Conservation (phyloP, 768 basidiomycete genomes). For the Russula ochroleuca region DNA sequence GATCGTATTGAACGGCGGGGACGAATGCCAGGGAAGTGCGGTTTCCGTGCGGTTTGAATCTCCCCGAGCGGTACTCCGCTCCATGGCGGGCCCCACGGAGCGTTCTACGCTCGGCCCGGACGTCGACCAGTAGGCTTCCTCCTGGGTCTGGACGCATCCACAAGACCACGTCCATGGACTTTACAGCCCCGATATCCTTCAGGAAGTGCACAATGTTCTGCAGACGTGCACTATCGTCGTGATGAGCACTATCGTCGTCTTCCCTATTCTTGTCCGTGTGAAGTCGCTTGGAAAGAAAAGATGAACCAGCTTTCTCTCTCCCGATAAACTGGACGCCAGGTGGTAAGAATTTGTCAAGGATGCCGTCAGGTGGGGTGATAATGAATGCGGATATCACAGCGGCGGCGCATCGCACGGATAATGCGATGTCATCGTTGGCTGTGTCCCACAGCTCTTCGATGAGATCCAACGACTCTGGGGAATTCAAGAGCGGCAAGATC, state of each 20-base stretch:
- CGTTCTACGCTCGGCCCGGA: too few relatives aligned
- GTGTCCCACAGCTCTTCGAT: background rate
- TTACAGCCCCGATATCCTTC: background rate
- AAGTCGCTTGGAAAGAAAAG: background rate
- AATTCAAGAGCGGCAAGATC: background rate
- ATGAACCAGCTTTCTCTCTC: background rate
- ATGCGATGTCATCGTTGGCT: background rate
- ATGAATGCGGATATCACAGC: background rate
- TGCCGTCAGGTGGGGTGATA: background rate
- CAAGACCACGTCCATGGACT: background rate
- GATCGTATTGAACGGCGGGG: background rate
- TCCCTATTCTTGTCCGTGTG: background rate
- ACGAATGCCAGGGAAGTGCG: too few relatives aligned
- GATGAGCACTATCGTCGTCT: background rate
- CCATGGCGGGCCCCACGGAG: too few relatives aligned
- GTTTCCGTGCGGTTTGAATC: too few relatives aligned
- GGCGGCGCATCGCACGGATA: background rate
- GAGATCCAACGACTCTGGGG: background rate
- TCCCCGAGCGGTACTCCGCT: too few relatives aligned
- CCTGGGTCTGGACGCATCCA: too few relatives aligned
- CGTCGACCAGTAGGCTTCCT: too few relatives aligned
- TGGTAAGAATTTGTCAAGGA: background rate
- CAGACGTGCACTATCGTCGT: background rate
- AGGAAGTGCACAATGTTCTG: background rate
- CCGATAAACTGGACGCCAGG: background rate